These are phyloP conservation scores for Psidium guajava DNA, from an alignment of 345 rosid genomes.

Conservation along the genomic window DNA sequence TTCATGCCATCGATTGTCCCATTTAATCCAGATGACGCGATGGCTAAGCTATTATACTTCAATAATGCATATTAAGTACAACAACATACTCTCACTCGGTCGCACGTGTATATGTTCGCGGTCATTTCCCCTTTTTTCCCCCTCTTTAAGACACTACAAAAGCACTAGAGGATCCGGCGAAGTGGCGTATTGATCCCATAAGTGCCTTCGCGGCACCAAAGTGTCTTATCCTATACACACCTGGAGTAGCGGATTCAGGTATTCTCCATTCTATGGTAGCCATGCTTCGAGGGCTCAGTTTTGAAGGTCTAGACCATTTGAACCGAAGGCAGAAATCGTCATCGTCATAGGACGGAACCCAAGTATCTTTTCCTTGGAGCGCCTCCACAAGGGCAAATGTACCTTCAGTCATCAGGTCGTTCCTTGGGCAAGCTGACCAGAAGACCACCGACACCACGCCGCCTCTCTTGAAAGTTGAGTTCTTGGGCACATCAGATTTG, in stretches of 20 bases:
- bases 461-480: conserved; percentile 66
- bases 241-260: conserved; percentile 52
- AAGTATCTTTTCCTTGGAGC: conserved; percentile 50
- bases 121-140: neutral
- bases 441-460: conserved; percentile 59
- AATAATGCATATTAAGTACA: neutral
- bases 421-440: conserved; percentile 96
- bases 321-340: conserved; percentile 89
- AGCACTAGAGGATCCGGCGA: conserved; percentile 67
- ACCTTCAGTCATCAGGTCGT: conserved; percentile 89
- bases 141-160: conserved; percentile 40
- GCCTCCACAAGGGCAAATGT: conserved; percentile 82
- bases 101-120: neutral
- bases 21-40: neutral
- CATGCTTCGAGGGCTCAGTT: neutral
- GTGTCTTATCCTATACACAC: conserved; percentile 75
- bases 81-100: neutral
- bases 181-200: conserved; percentile 43
- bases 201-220: conserved; percentile 61
- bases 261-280: conserved; percentile 39
- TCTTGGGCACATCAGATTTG: conserved; percentile 58
- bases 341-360: conserved; percentile 84
- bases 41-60: neutral
- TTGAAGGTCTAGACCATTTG: conserved; percentile 56
- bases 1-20: neutral